Evolutionary conservation across 1,139 yeast genomes (phyloP).

Genomic region (Geotrichum fermentans): DNA sequence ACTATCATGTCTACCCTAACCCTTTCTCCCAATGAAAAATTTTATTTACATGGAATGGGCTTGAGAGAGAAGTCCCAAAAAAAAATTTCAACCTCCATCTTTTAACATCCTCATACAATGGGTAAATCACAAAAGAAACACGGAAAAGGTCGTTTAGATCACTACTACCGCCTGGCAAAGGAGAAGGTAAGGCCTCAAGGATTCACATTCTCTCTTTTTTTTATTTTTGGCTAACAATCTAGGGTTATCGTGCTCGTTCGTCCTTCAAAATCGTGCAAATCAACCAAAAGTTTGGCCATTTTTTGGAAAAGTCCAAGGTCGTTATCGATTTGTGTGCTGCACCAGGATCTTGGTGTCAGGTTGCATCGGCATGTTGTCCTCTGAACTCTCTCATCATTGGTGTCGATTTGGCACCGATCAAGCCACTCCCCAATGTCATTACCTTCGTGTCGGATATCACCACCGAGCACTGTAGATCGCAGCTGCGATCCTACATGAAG

Average conservation of each 20-base stretch:
- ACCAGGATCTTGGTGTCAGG: constrained; percentile 99
- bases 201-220: not conserved
- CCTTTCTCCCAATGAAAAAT: constrained; percentile 17
- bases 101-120: constrained; percentile 46
- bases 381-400: constrained; percentile 90
- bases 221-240: not conserved
- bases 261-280: constrained; percentile 93
- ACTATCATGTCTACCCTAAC: too few relatives aligned
- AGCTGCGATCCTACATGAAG: constrained; percentile 89
- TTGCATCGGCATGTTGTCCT: constrained; percentile 90
- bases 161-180: constrained; percentile 91
- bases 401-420: constrained; percentile 96
- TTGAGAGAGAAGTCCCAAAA: not conserved
- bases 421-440: constrained; percentile 86
- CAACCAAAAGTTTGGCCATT: constrained; percentile 94
- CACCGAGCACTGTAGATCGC: constrained; percentile 94
- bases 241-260: constrained; percentile 97
- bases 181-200: constrained; percentile 52
- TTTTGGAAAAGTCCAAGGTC: constrained; percentile 91
- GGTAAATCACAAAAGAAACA: constrained; percentile 95
- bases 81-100: constrained; percentile 8
- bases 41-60: not conserved
- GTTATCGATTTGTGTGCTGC: constrained; percentile 98
- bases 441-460: constrained; percentile 96
- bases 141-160: constrained; percentile 98